phyloP scores from a whole-genome alignment of 768 basidiomycete genomes.

The Phanerochaete carnosa region DNA sequence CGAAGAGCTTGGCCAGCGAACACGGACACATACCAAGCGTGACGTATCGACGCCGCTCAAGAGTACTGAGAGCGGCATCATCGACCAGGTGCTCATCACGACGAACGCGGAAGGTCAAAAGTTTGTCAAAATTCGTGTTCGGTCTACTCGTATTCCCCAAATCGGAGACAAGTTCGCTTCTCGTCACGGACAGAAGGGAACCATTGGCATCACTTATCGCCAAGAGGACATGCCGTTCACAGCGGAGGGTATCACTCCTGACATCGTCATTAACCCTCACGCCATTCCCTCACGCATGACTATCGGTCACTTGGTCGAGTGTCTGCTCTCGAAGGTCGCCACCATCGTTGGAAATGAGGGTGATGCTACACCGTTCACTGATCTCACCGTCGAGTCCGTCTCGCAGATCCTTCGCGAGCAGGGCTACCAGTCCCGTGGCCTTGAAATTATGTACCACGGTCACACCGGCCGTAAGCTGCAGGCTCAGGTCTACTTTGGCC shows the following conservation, averaged over 20 bases:
- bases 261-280: slow-evolving; percentile 98
- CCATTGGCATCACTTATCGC: slow-evolving; percentile 98
- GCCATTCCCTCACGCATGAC: slow-evolving; percentile 99
- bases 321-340: slow-evolving; percentile 93
- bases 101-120: slow-evolving; percentile 96
- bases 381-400: slow-evolving; percentile 96
- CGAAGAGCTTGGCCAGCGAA: slow-evolving; percentile 95
- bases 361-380: slow-evolving; percentile 98
- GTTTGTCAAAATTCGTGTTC: slow-evolving; percentile 96
- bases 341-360: slow-evolving; percentile 96
- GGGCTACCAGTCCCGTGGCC: slow-evolving; percentile 95
- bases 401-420: slow-evolving; percentile 84
- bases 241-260: slow-evolving; percentile 93
- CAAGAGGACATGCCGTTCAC: slow-evolving; percentile 99
- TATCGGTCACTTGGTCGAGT: slow-evolving; percentile 98
- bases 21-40: slow-evolving; percentile 87
- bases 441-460: slow-evolving; percentile 98
- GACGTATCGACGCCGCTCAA: slow-evolving; percentile 98
- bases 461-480: slow-evolving; percentile 98
- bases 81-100: slow-evolving; percentile 95
- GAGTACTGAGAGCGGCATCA: slow-evolving; percentile 96
- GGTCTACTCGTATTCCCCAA: slow-evolving; percentile 95
- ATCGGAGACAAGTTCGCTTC: slow-evolving; percentile 99
- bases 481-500: slow-evolving; percentile 97
- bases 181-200: slow-evolving; percentile 99